These are phyloP conservation scores for Carex pumila DNA, from an alignment of 176 grass and related monocot genomes.

Conservation along the genomic window DNA sequence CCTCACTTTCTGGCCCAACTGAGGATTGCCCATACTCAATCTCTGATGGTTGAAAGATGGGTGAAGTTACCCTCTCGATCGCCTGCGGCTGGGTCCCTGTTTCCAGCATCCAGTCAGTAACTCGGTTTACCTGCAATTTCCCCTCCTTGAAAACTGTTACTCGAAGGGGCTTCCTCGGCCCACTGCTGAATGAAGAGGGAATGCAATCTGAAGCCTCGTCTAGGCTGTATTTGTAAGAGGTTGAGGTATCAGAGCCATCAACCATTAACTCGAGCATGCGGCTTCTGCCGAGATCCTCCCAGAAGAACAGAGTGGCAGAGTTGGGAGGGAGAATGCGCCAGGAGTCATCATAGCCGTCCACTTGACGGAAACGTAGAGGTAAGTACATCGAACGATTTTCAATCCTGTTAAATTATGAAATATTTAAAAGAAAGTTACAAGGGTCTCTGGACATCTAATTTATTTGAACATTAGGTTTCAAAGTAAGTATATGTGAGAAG, in stretches of 20 bases:
- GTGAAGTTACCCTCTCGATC: constrained; percentile 50
- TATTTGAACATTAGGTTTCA: background rate
- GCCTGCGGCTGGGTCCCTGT: constrained; percentile 41
- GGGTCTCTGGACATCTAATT: background rate
- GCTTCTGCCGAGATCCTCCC: constrained; percentile 82
- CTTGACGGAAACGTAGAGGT: constrained; percentile 77
- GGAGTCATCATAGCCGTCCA: constrained; percentile 56
- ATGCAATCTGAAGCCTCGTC: constrained; percentile 74
- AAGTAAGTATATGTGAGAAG: background rate
- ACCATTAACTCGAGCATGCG: constrained; percentile 69
- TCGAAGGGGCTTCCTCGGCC: constrained; percentile 53
- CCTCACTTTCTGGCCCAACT: constrained; percentile 56
- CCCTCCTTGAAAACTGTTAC: constrained; percentile 83
- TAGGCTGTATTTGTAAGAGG: constrained; percentile 60
- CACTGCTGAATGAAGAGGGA: constrained; percentile 37
- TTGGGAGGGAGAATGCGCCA: constrained; percentile 81
- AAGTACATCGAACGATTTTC: constrained; percentile 98
- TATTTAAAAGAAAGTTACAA: background rate
- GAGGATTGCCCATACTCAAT: constrained; percentile 57
- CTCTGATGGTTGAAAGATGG: constrained; percentile 67
- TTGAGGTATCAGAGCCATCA: constrained; percentile 62
- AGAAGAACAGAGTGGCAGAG: constrained; percentile 82
- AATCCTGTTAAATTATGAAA: constrained; percentile 47
- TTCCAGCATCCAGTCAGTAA: constrained; percentile 85
- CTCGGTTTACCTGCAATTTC: constrained; percentile 52